Percentiles rank a stretch among this genome's conserved stretches.
Evolutionary conservation across 208 protist genomes (phyloP).

Genomic region (Wallacemonas sp.): DNA sequence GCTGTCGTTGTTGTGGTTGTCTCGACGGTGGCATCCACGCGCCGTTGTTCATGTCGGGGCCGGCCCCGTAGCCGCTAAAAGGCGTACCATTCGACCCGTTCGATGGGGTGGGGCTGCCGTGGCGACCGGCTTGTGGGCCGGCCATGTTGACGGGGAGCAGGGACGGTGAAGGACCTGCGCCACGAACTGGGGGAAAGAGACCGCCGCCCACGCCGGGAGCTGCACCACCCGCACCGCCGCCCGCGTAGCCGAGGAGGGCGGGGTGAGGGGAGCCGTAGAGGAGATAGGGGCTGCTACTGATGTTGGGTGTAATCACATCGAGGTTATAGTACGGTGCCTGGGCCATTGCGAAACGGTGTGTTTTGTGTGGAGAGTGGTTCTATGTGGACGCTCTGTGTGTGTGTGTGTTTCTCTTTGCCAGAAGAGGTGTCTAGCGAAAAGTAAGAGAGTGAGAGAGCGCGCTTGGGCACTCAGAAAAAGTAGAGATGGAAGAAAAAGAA

Average conservation of each 20-base stretch:
- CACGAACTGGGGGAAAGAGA: constrained; percentile 3
- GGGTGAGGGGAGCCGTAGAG: constrained; percentile 16
- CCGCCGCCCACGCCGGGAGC: background rate
- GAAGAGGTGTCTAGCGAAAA: background rate
- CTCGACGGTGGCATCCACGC: background rate
- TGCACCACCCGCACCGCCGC: background rate
- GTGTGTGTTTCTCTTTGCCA: constrained; percentile 1
- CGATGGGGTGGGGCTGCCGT: constrained; percentile 1
- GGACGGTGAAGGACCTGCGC: background rate
- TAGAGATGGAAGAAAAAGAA: no score
- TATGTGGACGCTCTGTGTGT: no score
- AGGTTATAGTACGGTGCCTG: constrained; percentile 14
- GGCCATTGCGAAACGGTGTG: constrained; percentile 1
- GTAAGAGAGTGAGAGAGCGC: background rate
- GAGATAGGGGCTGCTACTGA: constrained; percentile 14
- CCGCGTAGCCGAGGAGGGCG: constrained; percentile 1
- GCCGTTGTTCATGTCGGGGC: background rate
- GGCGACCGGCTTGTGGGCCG: background rate
- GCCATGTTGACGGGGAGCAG: constrained; percentile 1
- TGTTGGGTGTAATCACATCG: constrained; percentile 11
- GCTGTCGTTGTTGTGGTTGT: background rate
- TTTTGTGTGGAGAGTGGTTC: no score
- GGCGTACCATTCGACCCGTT: background rate
- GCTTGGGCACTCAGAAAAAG: no score
- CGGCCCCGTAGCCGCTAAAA: constrained; percentile 4